Conservation (phyloP, 2,329 filamentous ascomycete genomes). For the Trichoderma gracile region DNA sequence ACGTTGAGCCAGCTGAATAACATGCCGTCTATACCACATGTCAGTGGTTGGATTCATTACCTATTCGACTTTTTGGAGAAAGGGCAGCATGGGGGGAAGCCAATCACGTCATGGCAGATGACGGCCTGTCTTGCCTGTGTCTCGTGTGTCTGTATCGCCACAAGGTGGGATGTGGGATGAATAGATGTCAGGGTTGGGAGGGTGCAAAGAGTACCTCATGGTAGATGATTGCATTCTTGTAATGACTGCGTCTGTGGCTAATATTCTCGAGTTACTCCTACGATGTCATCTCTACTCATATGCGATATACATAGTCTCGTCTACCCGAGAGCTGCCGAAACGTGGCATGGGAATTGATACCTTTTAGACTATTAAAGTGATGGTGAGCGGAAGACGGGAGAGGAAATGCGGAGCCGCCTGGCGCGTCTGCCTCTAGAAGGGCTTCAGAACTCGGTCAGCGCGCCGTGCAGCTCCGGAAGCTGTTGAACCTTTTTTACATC, state of each 20-base stretch:
- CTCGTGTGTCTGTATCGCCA: conserved; percentile 2
- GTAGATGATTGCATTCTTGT: neutral
- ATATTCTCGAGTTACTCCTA: neutral
- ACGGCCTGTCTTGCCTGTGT: neutral
- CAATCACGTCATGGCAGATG: conserved; percentile 23
- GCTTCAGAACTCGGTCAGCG: conserved; percentile 21
- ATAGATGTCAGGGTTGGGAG: neutral
- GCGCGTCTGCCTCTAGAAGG: conserved; percentile 14
- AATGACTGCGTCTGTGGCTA: conserved; percentile 17
- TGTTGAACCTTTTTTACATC: neutral
- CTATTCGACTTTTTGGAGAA: neutral
- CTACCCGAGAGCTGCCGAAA: conserved; percentile 4
- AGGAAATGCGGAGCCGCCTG: conserved; percentile 22
- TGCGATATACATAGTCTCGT: too few relatives aligned
- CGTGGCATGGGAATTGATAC: neutral
- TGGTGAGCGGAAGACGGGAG: neutral
- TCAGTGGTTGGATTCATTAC: conserved; percentile 1
- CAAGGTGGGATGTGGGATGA: neutral
- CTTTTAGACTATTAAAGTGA: neutral
- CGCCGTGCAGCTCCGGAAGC: neutral
- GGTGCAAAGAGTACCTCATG: neutral
- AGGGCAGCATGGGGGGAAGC: neutral
- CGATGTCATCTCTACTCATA: too few relatives aligned
- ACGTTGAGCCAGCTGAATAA: neutral
- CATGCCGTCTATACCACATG: too few relatives aligned